Evolutionary conservation across 2,329 filamentous ascomycete species (phyloP), one percentile per base, ranked within the genome.

Genomic region (Stagonosporopsis chrysanthemi): DNA sequence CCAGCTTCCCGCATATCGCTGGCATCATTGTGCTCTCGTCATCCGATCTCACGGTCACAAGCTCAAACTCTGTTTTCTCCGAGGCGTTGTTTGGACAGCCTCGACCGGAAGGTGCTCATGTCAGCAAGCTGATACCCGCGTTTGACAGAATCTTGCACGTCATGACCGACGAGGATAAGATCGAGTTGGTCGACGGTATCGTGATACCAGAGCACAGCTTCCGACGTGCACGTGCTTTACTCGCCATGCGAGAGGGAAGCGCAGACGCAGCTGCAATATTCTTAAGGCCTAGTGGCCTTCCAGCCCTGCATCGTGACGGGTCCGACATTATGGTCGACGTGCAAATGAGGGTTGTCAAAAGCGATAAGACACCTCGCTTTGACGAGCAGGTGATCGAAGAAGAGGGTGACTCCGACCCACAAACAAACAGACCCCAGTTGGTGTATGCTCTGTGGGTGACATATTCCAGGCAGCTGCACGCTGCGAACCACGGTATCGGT

Each of bases 361-460:
- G 91, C 74, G 92, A 94, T 3, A 82, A 83, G 51, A 69, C 63
- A 3, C 63, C 66, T 19, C 68, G 61, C 1, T 68, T 86, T 58
- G 83, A 85, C 50, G 84, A 88, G 54, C 81, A 88, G 62, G 85
- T 87, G 2, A 84, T 89, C n/a, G 81, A 86, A 50, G 88, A 92
- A 72, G 79, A 82, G 43, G 72, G 79, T 58, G 73, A 24, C 70
- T 73, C 45, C 69, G 75, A 65, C n/a, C 70, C 80, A 8, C 82
- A 84, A n/a, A 76, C 83, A 11, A 76, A 81, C 79, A 15, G 54
- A 28, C 61, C 68, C 22, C 92, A 97, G 74, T 85, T 96, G 61
- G 92, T 98, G 0, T 98, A 93, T 79, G 95, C 95, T 11, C 80
- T 99, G 28, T 99, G 95, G 95, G 90, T 99, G 64, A 98, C 94